phyloP scores from a whole-genome alignment of 495 filamentous ascomycete species.

The Friedmanniomyces simplex region DNA sequence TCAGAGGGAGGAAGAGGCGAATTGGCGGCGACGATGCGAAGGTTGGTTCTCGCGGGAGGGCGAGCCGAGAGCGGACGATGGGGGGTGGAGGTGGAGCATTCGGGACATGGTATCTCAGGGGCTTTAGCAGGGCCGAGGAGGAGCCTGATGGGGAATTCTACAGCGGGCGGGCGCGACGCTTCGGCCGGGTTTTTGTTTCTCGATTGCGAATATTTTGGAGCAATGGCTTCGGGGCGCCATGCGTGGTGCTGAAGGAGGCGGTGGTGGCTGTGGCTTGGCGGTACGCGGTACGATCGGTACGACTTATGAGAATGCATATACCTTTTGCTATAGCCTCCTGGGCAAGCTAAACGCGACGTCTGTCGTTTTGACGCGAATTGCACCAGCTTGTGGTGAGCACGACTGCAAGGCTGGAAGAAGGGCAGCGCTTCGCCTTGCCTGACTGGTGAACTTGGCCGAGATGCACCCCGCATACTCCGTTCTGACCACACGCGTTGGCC shows the following conservation, averaged over 20 bases:
- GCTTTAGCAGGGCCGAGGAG: neutral
- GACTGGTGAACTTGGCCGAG: neutral
- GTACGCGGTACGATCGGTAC: neutral
- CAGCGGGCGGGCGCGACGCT: too few species aligned
- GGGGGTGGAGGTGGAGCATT: constrained; percentile 43
- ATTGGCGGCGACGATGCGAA: constrained; percentile 75
- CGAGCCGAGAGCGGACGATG: constrained; percentile 34
- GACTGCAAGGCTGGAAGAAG: too few species aligned
- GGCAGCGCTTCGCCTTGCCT: neutral
- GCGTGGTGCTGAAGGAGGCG: neutral
- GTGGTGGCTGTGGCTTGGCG: neutral
- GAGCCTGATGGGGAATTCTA: too few species aligned
- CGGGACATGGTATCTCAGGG: constrained; percentile 15
- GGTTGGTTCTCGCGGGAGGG: constrained; percentile 53
- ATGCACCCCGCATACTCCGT: neutral
- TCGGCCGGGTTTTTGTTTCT: too few species aligned
- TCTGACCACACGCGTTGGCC: too few species aligned
- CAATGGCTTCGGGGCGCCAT: too few species aligned
- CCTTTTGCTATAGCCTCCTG: neutral
- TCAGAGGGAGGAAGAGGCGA: constrained; percentile 81
- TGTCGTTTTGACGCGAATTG: too few species aligned
- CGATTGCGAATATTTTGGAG: neutral
- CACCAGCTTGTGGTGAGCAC: too few species aligned
- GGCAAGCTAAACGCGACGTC: too few species aligned
- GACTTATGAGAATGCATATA: neutral